Evolutionary conservation across 2,329 filamentous ascomycete genomes (phyloP).

Genomic region (Epichloe brachyelytri): DNA sequence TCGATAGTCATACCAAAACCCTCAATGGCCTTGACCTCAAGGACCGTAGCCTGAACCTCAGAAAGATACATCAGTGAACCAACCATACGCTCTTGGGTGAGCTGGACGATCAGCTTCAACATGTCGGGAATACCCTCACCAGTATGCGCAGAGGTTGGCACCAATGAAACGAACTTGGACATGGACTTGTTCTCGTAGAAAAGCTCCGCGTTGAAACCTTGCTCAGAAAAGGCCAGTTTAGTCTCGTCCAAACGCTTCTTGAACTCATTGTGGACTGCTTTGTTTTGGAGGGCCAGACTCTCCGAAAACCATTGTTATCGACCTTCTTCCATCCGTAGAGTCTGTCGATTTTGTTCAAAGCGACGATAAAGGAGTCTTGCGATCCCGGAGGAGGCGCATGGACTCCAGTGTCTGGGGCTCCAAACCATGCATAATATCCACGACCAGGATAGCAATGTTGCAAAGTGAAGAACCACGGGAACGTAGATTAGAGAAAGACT

Average conservation of each 20-base stretch:
- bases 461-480: conserved; percentile 95
- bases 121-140: conserved; percentile 98
- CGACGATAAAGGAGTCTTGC: conserved; percentile 96
- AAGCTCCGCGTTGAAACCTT: conserved; percentile 94
- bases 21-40: conserved; percentile 98
- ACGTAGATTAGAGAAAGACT: conserved; percentile 97
- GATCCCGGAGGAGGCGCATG: conserved; percentile 83
- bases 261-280: conserved; percentile 90
- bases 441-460: conserved; percentile 97
- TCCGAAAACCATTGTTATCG: conserved; percentile 98
- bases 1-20: conserved; percentile 98
- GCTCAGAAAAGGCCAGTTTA: conserved; percentile 87
- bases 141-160: conserved; percentile 95
- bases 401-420: conserved; percentile 96
- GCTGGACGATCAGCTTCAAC: conserved; percentile 83
- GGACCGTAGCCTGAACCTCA: conserved; percentile 92
- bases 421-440: conserved; percentile 99
- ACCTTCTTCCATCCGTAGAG: conserved; percentile 98
- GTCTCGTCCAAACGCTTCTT: conserved; percentile 78
- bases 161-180: conserved; percentile 86
- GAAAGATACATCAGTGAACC: conserved; percentile 96
- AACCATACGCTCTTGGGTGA: conserved; percentile 96
- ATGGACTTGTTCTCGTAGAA: conserved; percentile 98
- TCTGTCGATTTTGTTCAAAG: conserved; percentile 99
- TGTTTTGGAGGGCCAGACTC: conserved; percentile 78